Evolutionary conservation across 139 green algal genomes (phyloP).

Genomic region (Chlamydomonas sp.): DNA sequence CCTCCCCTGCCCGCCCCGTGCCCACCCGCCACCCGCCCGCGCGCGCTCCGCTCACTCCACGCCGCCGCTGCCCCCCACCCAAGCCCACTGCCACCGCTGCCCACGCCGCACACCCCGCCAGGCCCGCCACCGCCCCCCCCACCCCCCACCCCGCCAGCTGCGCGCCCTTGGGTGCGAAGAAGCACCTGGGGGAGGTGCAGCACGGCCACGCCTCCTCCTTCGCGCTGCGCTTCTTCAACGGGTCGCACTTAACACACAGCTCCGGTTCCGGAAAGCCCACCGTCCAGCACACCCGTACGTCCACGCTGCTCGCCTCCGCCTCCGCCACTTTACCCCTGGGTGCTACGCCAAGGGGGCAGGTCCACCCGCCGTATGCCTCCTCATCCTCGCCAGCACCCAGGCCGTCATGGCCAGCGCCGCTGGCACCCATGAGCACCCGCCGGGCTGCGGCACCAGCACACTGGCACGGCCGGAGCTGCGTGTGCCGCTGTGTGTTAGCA

Average conservation of each 20-base stretch:
- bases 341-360: background rate
- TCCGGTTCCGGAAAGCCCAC: background rate
- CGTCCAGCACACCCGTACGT: conserved; percentile 4
- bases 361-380: background rate
- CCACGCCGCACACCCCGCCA: background rate
- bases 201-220: conserved; percentile 13
- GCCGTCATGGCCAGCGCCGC: background rate
- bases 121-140: background rate
- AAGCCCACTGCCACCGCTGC: background rate
- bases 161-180: background rate
- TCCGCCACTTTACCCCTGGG: background rate
- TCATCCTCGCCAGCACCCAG: background rate
- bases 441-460: too few species aligned
- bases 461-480: too few species aligned
- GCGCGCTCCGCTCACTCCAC: background rate
- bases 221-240: background rate
- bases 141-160: conserved; percentile 19
- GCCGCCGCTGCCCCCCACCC: background rate
- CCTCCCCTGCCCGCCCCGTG: background rate
- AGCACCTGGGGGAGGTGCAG: conserved; percentile 14
- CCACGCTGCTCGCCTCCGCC: too few species aligned
- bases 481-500: too few species aligned
- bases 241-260: conserved; percentile 43
- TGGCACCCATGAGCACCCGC: background rate
- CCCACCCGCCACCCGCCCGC: background rate